Percentiles rank a stretch among this genome's conserved stretches.
Conservation (phyloP, 2,329 filamentous ascomycete genomes). For the Phialocephala subalpina region DNA sequence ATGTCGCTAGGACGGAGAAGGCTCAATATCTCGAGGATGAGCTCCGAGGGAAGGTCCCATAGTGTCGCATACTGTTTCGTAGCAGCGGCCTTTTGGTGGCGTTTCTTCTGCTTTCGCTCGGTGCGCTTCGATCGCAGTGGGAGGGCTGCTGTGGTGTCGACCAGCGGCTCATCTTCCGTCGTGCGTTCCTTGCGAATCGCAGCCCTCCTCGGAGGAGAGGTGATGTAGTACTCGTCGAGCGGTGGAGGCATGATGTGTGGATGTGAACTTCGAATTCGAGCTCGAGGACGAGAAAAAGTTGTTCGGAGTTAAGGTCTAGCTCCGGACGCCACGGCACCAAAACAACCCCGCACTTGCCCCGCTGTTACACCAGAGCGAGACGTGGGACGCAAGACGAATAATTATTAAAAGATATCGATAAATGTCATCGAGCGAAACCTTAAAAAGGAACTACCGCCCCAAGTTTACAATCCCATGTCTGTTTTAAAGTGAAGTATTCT, state of each 20-base stretch:
- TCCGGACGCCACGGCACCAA: not conserved
- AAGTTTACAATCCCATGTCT: too few species aligned
- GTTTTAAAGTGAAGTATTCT: too few species aligned
- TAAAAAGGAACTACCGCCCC: too few species aligned
- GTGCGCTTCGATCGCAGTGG: conserved; percentile 60
- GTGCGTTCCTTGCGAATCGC: conserved; percentile 10
- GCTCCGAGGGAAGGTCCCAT: conserved; percentile 59
- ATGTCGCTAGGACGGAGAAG: conserved; percentile 59
- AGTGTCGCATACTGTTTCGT: conserved; percentile 46
- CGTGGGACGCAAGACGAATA: too few species aligned
- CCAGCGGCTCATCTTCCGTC: conserved; percentile 48
- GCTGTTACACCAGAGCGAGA: too few species aligned
- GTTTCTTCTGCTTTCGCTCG: conserved; percentile 54
- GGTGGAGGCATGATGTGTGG: too few species aligned
- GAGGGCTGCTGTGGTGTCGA: conserved; percentile 58
- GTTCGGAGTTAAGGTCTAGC: not conserved
- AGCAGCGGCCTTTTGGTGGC: conserved; percentile 50
- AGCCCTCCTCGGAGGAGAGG: too few species aligned
- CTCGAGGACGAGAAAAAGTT: not conserved
- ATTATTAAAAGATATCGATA: too few species aligned
- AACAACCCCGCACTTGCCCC: too few species aligned
- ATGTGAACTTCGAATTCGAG: too few species aligned
- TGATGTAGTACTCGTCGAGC: too few species aligned
- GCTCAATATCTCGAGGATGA: conserved; percentile 57
- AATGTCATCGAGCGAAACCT: too few species aligned